A percentile compares a stretch with the other conserved stretches of the same genome.
Evolutionary conservation across 306 rosid genomes (phyloP).

Genomic region (Vigna trinervia): DNA sequence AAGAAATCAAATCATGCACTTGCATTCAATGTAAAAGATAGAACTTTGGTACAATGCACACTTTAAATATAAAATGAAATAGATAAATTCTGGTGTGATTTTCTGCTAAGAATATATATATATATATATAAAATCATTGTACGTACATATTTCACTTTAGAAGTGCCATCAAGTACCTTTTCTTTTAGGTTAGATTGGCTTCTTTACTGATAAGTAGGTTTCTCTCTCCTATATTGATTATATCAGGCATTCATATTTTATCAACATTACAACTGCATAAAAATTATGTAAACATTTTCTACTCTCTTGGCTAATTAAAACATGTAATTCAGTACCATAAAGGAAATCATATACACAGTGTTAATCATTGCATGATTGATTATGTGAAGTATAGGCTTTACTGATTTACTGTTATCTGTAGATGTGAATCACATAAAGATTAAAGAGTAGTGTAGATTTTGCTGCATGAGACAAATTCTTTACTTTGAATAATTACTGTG

Average conservation of each 20-base stretch:
- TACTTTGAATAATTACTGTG: background rate
- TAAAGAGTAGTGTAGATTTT: background rate
- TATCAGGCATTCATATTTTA: background rate
- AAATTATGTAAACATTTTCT: background rate
- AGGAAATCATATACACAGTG: slow-evolving; percentile 4
- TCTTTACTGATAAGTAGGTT: slow-evolving; percentile 13
- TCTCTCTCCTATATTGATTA: slow-evolving; percentile 16
- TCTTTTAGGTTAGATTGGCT: slow-evolving; percentile 3
- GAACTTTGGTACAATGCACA: slow-evolving; percentile 22
- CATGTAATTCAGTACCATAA: background rate
- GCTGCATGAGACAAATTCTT: background rate
- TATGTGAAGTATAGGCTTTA: background rate
- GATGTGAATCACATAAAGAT: slow-evolving; percentile 26
- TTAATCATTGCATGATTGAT: background rate
- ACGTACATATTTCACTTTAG: background rate
- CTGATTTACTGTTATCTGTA: background rate
- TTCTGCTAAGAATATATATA: background rate
- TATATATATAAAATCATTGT: background rate
- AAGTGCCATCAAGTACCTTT: background rate
- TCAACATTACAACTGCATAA: background rate
- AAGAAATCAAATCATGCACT: background rate
- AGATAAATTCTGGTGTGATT: slow-evolving; percentile 12
- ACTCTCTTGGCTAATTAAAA: background rate
- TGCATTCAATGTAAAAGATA: slow-evolving; percentile 9
- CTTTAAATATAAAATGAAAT: slow-evolving; percentile 7